A percentile compares a stretch with the other conserved stretches of the same genome.
Conservation (phyloP, 2,329 filamentous ascomycete species). For the Stagonosporopsis vannaccii region DNA sequence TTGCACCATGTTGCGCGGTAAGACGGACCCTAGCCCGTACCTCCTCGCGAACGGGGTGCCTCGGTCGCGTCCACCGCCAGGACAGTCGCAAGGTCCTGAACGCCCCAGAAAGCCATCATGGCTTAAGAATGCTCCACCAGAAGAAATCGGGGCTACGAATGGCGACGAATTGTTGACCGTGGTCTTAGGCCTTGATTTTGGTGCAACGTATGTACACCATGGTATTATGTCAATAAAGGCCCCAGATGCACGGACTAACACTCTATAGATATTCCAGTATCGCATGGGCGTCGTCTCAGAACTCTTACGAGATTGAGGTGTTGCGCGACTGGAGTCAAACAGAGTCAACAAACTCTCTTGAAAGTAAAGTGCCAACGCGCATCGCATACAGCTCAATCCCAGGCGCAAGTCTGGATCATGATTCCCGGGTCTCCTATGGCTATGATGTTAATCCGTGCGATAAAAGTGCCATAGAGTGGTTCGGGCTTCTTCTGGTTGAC, state of each 20-base stretch:
- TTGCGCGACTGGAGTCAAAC: background rate
- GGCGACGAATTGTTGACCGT: too few species aligned
- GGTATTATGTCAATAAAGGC: background rate
- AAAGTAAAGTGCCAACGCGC: background rate
- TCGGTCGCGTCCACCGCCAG: too few species aligned
- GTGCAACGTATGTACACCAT: constrained; percentile 43
- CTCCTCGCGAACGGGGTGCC: too few species aligned
- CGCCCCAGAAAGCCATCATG: too few species aligned
- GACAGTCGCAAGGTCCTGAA: too few species aligned
- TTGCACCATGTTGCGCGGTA: too few species aligned
- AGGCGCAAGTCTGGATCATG: background rate
- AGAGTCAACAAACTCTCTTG: background rate
- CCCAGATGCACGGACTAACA: background rate
- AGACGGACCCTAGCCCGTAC: too few species aligned
- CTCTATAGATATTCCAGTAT: background rate
- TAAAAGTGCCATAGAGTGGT: background rate
- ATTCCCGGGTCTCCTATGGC: background rate
- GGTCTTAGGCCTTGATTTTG: constrained; percentile 42
- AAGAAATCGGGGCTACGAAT: too few species aligned
- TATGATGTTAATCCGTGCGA: background rate
- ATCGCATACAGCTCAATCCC: background rate
- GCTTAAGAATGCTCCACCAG: too few species aligned
- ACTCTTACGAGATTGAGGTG: background rate
- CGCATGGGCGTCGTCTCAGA: background rate
- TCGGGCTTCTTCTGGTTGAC: background rate